Percentiles rank a stretch among this genome's conserved stretches.
Conservation (phyloP, 805 yeast genomes). For the Suhomyces canberraensis region DNA sequence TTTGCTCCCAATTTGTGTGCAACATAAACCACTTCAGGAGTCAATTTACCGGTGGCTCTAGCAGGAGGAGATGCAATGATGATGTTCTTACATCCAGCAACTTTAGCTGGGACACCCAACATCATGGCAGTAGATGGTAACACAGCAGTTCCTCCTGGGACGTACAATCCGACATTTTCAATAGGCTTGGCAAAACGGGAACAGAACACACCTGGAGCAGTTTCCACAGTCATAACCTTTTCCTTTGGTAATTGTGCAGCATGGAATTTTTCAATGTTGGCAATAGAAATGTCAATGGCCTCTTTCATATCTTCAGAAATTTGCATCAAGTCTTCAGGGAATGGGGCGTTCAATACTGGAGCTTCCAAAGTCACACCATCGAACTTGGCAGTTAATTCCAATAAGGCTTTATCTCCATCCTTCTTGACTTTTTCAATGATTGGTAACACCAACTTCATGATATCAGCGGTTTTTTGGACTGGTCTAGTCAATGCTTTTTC, state of each 20-base stretch:
- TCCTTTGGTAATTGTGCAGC: slow-evolving; percentile 78
- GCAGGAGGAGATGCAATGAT: slow-evolving; percentile 91
- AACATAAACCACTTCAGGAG: slow-evolving; percentile 96
- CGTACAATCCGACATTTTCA: slow-evolving; percentile 90
- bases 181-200: slow-evolving; percentile 94
- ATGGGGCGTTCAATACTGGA: slow-evolving; percentile 87
- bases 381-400: slow-evolving; percentile 88
- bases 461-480: slow-evolving; percentile 89
- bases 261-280: slow-evolving; percentile 88
- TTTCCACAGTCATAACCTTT: slow-evolving; percentile 77
- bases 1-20: slow-evolving; percentile 94
- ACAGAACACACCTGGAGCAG: slow-evolving; percentile 90
- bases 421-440: slow-evolving; percentile 74
- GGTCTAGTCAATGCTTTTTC: slow-evolving; percentile 78
- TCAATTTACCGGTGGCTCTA: slow-evolving; percentile 82
- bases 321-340: slow-evolving; percentile 71
- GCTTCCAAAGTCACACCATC: slow-evolving; percentile 72
- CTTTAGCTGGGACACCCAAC: slow-evolving; percentile 98
- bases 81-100: slow-evolving; percentile 93
- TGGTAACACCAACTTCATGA: slow-evolving; percentile 89
- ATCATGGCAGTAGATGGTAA: slow-evolving; percentile 96
- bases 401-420: slow-evolving; percentile 80
- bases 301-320: slow-evolving; percentile 69
- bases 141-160: slow-evolving; percentile 99
- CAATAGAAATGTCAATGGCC: slow-evolving; percentile 87